These are phyloP conservation scores for Penicillium samsonianum DNA, from an alignment of 495 filamentous ascomycete species.

Conservation along the genomic window DNA sequence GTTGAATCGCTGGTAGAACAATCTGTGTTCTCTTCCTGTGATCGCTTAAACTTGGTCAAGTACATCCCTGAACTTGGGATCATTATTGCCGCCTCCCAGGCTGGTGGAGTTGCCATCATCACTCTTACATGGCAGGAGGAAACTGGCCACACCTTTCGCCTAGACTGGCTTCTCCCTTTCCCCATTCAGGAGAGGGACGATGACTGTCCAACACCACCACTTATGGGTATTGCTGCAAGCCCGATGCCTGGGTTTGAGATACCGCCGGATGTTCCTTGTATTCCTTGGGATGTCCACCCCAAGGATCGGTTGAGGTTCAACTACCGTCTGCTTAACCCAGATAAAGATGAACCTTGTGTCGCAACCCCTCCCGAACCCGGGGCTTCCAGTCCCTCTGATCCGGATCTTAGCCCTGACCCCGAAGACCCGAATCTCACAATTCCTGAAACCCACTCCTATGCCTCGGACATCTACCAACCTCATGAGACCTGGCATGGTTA, in stretches of 20 bases:
- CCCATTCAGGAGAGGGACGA: conserved; percentile 44
- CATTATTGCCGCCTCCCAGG: conserved; percentile 69
- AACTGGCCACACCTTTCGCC: conserved; percentile 46
- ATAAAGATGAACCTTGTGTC: conserved; percentile 12
- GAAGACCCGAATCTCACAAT: conserved; percentile 22
- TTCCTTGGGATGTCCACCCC: conserved; percentile 30
- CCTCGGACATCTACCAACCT: conserved; percentile 39
- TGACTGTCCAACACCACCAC: conserved; percentile 44
- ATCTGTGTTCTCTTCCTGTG: conserved; percentile 43
- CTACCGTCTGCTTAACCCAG: conserved; percentile 30
- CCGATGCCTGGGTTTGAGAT: conserved; percentile 63
- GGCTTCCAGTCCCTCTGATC: not conserved
- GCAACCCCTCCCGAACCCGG: not conserved
- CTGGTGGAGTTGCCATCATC: conserved; percentile 73
- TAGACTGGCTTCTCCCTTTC: conserved; percentile 61
- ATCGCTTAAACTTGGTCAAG: conserved; percentile 75
- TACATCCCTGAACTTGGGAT: conserved; percentile 79
- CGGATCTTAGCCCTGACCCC: not conserved
- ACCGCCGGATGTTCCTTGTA: conserved; percentile 40
- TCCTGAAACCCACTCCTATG: conserved; percentile 44
- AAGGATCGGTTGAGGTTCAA: conserved; percentile 37
- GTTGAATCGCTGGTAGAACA: conserved; percentile 43
- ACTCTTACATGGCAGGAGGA: conserved; percentile 58
- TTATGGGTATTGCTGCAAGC: conserved; percentile 58
- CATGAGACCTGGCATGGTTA: conserved; percentile 44